A percentile compares a stretch with the other conserved stretches of the same genome.
Evolutionary conservation across 2,329 filamentous ascomycete species (phyloP).

Genomic region (Colletotrichum falcatum): DNA sequence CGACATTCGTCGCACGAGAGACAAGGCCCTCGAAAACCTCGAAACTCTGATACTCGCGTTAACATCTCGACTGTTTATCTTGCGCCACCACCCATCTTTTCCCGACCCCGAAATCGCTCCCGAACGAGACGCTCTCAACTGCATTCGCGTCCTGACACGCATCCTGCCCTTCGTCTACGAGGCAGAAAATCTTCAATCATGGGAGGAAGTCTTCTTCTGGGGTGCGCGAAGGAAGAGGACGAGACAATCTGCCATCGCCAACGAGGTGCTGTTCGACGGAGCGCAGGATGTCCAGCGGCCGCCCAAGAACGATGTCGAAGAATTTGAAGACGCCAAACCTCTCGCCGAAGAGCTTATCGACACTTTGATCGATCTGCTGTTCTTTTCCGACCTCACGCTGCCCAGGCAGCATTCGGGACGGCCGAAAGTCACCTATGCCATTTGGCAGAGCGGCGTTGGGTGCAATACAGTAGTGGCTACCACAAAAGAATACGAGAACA

Average conservation of each 20-base stretch:
- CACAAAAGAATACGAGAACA: conserved; percentile 92
- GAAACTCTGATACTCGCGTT: conserved; percentile 89
- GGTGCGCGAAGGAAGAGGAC: conserved; percentile 77
- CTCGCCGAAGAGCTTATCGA: conserved; percentile 94
- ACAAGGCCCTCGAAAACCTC: conserved; percentile 86
- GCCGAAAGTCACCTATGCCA: conserved; percentile 88
- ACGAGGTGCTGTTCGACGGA: conserved; percentile 88
- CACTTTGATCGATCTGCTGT: conserved; percentile 87
- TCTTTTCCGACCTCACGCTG: conserved; percentile 91
- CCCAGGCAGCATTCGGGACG: conserved; percentile 78
- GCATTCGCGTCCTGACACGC: conserved; percentile 89
- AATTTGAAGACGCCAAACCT: conserved; percentile 86
- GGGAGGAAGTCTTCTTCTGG: conserved; percentile 98
- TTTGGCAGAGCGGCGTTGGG: conserved; percentile 98
- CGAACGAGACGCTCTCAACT: conserved; percentile 93
- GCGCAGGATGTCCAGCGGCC: conserved; percentile 57
- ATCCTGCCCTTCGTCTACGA: conserved; percentile 94
- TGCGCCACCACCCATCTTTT: conserved; percentile 91
- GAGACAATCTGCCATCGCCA: conserved; percentile 72
- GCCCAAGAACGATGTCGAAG: conserved; percentile 65
- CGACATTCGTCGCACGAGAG: conserved; percentile 89
- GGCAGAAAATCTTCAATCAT: conserved; percentile 81
- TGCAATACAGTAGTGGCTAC: conserved; percentile 91
- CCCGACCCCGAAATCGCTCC: conserved; percentile 86
- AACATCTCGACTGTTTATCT: conserved; percentile 82